These are phyloP conservation scores for Mortierella antarctica DNA, from an alignment of 192 early-diverging fungal species.

Conservation along the genomic window DNA sequence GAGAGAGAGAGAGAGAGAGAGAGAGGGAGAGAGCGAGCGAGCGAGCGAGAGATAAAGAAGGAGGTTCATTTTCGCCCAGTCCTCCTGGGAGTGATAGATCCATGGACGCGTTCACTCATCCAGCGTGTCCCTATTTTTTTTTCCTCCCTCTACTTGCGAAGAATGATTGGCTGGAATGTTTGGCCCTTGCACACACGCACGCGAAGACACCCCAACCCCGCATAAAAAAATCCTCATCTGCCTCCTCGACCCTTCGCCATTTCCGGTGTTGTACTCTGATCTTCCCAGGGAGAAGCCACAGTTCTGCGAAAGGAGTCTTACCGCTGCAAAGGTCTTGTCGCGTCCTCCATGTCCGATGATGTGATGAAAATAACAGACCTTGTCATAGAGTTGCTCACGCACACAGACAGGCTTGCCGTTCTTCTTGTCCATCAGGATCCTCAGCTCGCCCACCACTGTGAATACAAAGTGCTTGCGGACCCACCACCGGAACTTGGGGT, in stretches of 20 bases:
- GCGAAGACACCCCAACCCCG: too few relatives aligned
- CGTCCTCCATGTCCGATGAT: slow-evolving; percentile 52
- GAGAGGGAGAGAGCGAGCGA: not conserved
- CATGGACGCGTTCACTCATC: not conserved
- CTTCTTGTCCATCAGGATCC: slow-evolving; percentile 54
- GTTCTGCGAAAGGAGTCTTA: slow-evolving; percentile 8
- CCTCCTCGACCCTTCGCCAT: not conserved
- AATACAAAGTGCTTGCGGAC: slow-evolving; percentile 53
- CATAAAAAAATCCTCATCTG: not conserved
- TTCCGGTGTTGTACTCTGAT: not conserved
- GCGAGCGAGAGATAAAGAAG: not conserved
- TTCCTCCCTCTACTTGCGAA: not conserved
- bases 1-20: too few relatives aligned
- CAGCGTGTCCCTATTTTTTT: not conserved
- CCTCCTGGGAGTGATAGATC: not conserved
- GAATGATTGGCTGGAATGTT: not conserved
- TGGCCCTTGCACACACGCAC: not conserved
- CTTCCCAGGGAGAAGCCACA: not conserved
- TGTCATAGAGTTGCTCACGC: slow-evolving; percentile 47
- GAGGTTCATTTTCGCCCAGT: not conserved
- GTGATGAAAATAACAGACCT: slow-evolving; percentile 53
- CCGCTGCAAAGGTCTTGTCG: slow-evolving; percentile 55
- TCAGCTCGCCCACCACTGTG: slow-evolving; percentile 41
- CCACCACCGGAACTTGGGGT: slow-evolving; percentile 52
- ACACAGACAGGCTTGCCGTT: slow-evolving; percentile 51